Evolutionary conservation across 805 yeast genomes (phyloP), one percentile per base, ranked within the genome.

Genomic region (Pichia kluyveri): DNA sequence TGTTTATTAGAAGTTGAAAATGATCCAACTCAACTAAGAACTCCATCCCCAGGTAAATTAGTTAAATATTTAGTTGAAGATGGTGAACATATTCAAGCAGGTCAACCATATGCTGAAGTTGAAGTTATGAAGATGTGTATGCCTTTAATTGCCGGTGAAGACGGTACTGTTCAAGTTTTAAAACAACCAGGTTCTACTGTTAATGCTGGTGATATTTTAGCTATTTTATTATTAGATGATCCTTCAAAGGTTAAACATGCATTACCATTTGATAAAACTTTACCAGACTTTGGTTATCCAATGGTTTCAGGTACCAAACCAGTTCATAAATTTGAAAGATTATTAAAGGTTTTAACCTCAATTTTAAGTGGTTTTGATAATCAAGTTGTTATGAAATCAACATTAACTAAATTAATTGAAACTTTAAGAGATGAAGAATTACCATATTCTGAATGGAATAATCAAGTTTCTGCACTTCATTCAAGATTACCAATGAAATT

Each of bases 111-210:
- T 62, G 99, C 99, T 40, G 99, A 93, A 71, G 96, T 93, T 49
- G 99, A 93, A 71, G 99, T 93, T 56, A 93, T 93, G 99, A 93
- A 93, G 70, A 93, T 93, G 99, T 89, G 90, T 69, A 93, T 93
- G 97, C 97, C 99, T 44, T 76, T 93, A 60, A 72, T 90, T 61
- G 91, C 97, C 19, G 87, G 82, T 67, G 99, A 91, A 67, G 84
- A 86, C 60, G 99, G 99, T 76, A 73, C 77, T 50, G 86, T 90
- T 46, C 97, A 91, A 71, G 72, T 89, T 40, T 80, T 93, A 63
- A 91, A 93, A 69, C 99, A 93, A 71, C 98, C 99, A 10, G 99
- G 99, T 46, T 84, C 98, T n/a, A 88, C 95, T 28, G 84, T 93
- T 50, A 79, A 80, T 58, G 97, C 97, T 43, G 99, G 99, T 70